Evolutionary conservation across 2,329 filamentous ascomycete genomes (phyloP), one percentile per base, ranked within the genome.

Genomic region (Pezicula carpinea): DNA sequence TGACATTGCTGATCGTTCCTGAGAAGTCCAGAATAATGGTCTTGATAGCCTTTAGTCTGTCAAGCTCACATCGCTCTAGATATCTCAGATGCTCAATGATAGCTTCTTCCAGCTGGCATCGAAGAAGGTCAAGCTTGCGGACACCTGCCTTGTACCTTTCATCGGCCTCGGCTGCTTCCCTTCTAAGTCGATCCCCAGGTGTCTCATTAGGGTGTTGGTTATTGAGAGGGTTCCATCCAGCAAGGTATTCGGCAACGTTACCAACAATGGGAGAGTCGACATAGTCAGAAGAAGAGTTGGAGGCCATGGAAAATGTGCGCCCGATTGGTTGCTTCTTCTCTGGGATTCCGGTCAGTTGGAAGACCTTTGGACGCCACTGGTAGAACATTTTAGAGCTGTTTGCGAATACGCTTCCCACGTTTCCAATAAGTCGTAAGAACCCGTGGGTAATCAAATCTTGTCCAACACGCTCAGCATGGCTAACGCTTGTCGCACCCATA

Each of bases 361-460:
- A 99, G 5, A 88, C 85, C 70, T 89, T 95, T 6, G 91, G 82
- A 46, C 89, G 85, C 93, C 93, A 99, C 67, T 99, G 93, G 66
- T 99, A 99, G 65, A 88, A 92, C 82, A 97, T 87, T 69, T 87
- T 89, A 54, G 91, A 96, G 74, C 91, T 97, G 70, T 99, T 99
- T 59, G 92, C 91, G 64, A 99, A 99, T 1, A 86, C 89, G 69
- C 81, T 97, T 51, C 93, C 93, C 45, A 99, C 91, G 60, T 93
- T 96, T 54, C 93, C 93, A 52, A 99, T 82, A 44, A 99, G 75
- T 43, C 93, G 83, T 61, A 99, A 73, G 63, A 96, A 92, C 32
- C 93, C 92, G 63, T 87, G 82, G 22, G 80, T 73, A 44, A 96
- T 84, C 56, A 99, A 75, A 65, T 99, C 93, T 69, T 99, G 93